Evolutionary conservation across 2,329 filamentous ascomycete species (phyloP), one percentile per base, ranked within the genome.

Genomic region (Fusarium nisikadoi): DNA sequence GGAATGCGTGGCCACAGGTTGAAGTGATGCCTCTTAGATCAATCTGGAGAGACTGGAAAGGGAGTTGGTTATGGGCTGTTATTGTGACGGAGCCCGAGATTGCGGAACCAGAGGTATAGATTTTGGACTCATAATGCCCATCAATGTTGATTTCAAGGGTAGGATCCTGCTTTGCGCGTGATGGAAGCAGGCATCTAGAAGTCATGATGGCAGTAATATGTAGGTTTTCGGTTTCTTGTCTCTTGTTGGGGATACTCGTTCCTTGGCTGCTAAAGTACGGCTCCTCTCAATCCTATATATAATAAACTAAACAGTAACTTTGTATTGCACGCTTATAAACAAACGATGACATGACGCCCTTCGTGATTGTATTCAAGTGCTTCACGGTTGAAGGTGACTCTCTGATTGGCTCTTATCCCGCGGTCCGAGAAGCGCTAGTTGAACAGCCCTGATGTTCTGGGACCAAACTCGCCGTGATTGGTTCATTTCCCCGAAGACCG

Each of bases 401-500:
- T 17, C 6, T 43, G 25, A 65, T 65, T 65, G 33, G 49, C 13
- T 16, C 8, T 20, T 1, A 4, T 4, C 43, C 61, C 43, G 42
- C 8, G 1, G 5, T 6, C 12, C 6, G 3, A 8, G 4, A 6
- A 23, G 3, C 23, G 19, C 19, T 17, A 10, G n/a, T 50, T 49
- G 16, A 17, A 6, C 31, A 6, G 10, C 3, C 9, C 8, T 8
- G 13, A 23, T 20, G 29, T 9, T 2, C 14, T 2, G 6, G 1
- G 2, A 0, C 0, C 1, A 10, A 0, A 16, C 12, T 8, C 4
- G 7, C 5, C 13, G 3, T 65, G n/a, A 65, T 65, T 65, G 62
- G 62, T 19, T 2, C 0, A 3, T 8, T 9, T 17, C 6, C 9
- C 62, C 62, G 62, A 4, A 1, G 1, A 0, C 1, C 29, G 11